phyloP scores from a whole-genome alignment of 2,329 filamentous ascomycete genomes.

The Zymoseptoria ardabiliae region DNA sequence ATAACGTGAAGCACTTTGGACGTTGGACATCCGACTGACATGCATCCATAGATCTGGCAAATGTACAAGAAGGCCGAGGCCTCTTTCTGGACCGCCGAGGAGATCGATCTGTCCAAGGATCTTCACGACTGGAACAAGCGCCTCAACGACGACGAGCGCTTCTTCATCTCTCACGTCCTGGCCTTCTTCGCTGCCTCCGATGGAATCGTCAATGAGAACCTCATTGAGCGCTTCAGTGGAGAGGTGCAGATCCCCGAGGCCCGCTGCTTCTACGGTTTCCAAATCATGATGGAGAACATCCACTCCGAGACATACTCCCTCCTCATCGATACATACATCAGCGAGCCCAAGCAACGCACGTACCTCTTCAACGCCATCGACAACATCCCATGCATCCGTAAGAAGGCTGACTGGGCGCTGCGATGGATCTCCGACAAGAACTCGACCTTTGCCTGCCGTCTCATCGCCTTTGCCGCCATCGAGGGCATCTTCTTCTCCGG shows the following conservation, averaged over 20 bases:
- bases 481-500: conserved; percentile 99
- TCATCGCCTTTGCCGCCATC: conserved; percentile 93
- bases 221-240: conserved; percentile 92
- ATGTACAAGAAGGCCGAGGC: conserved; percentile 99
- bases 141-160: conserved; percentile 92
- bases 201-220: conserved; percentile 98
- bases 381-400: conserved; percentile 95
- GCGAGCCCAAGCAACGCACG: conserved; percentile 85
- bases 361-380: conserved; percentile 99
- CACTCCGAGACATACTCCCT: conserved; percentile 99
- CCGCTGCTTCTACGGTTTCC: conserved; percentile 99
- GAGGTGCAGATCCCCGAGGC: conserved; percentile 97
- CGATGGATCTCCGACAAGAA: conserved; percentile 89
- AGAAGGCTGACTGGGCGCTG: conserved; percentile 98
- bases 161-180: conserved; percentile 96
- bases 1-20: conserved; percentile 11
- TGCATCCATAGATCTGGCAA: conserved; percentile 77
- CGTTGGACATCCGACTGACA: neutral
- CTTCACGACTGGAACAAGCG: conserved; percentile 99
- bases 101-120: conserved; percentile 98
- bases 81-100: conserved; percentile 99
- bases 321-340: conserved; percentile 98
- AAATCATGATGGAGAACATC: conserved; percentile 99
- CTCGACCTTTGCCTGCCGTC: conserved; percentile 89
- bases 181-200: conserved; percentile 99